Percentiles rank a stretch among this genome's conserved stretches.
These are phyloP conservation scores for Rhodotorula toruloides DNA, from an alignment of 768 basidiomycete genomes.

Conservation along the genomic window DNA sequence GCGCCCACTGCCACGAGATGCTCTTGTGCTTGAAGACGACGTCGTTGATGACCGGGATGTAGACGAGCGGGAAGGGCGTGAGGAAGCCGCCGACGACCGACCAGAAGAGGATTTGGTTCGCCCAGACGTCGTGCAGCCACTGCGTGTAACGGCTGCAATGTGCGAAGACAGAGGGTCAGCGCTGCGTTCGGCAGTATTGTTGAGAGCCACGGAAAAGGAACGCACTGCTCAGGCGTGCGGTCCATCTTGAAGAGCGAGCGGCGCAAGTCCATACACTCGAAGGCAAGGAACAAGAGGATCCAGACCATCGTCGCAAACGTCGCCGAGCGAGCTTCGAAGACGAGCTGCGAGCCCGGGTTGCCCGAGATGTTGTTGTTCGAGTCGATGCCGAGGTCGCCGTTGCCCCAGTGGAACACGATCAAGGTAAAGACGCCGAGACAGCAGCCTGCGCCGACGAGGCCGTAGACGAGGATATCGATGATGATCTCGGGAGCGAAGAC, in stretches of 20 bases:
- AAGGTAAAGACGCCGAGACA: constrained; percentile 41
- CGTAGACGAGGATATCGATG: constrained; percentile 48
- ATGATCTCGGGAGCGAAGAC: constrained; percentile 49
- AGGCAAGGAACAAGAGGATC: constrained; percentile 39
- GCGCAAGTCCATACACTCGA: constrained; percentile 42
- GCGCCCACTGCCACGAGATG: constrained; percentile 22
- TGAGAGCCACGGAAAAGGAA: too few species aligned
- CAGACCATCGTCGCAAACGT: constrained; percentile 45
- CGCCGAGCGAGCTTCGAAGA: constrained; percentile 49
- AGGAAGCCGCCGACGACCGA: neutral
- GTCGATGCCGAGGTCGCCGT: constrained; percentile 3
- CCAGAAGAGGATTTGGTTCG: constrained; percentile 35
- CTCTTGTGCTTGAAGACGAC: constrained; percentile 46
- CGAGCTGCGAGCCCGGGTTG: constrained; percentile 44
- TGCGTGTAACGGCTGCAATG: constrained; percentile 18
- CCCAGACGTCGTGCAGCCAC: constrained; percentile 27
- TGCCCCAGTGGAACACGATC: constrained; percentile 42
- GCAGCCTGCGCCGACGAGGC: constrained; percentile 47
- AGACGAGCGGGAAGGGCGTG: constrained; percentile 40
- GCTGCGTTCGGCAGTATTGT: neutral
- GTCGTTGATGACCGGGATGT: constrained; percentile 41
- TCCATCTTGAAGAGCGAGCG: constrained; percentile 44
- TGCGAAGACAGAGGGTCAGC: neutral
- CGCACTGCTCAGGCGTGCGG: constrained; percentile 14
- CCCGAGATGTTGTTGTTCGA: constrained; percentile 45